Percentiles rank a stretch among this genome's conserved stretches.
Evolutionary conservation across 257 asterid genomes (phyloP).

Genomic region (Ballota nigra): DNA sequence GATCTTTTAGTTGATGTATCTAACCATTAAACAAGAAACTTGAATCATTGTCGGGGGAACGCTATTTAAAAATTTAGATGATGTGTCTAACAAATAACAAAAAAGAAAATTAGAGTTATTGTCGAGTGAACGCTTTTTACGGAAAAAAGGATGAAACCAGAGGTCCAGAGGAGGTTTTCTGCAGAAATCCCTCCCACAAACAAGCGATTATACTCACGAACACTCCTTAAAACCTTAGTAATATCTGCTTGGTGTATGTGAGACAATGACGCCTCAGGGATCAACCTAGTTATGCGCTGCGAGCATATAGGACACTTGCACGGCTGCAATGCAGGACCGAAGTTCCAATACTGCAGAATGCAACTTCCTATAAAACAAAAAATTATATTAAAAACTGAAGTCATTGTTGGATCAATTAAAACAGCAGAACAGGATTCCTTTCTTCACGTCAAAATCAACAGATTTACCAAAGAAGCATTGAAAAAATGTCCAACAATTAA

Average conservation of each 20-base stretch:
- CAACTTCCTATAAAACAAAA: constrained; percentile 54
- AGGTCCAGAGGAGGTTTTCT: too few species aligned
- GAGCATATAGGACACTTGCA: constrained; percentile 92
- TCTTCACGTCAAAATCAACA: background rate
- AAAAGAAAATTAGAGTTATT: too few species aligned
- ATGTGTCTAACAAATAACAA: too few species aligned
- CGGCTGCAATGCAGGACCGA: constrained; percentile 57
- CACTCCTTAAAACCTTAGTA: constrained; percentile 43
- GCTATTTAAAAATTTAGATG: too few species aligned
- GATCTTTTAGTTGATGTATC: too few species aligned
- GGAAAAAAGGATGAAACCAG: too few species aligned
- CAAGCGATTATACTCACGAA: constrained; percentile 64
- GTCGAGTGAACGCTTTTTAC: too few species aligned
- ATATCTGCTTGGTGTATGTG: constrained; percentile 41
- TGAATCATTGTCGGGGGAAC: too few species aligned
- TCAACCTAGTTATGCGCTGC: constrained; percentile 50
- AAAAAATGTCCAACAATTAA: background rate
- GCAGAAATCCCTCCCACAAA: constrained; percentile 64
- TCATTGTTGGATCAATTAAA: background rate
- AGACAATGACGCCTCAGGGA: constrained; percentile 59
- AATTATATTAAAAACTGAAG: background rate
- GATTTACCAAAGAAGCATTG: background rate
- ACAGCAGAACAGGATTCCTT: background rate
- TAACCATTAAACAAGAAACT: too few species aligned
- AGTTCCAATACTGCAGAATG: constrained; percentile 81